These are phyloP conservation scores for Termitomyces sp. DNA, from an alignment of 768 basidiomycete species.

Conservation along the genomic window DNA sequence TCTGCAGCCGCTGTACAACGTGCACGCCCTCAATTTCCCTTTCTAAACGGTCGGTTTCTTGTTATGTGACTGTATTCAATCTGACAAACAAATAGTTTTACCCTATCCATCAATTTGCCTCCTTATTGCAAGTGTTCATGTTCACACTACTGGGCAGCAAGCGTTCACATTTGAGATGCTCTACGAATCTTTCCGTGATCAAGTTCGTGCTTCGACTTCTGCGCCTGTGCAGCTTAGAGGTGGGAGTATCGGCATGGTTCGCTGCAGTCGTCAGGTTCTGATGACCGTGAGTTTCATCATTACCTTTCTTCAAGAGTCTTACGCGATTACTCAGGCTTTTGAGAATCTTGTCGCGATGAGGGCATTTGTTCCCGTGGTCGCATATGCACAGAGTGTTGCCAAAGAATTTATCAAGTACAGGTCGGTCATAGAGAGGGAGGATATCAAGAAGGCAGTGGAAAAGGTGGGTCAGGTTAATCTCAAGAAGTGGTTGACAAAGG, in stretches of 20 bases:
- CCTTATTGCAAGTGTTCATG: constrained; percentile 80
- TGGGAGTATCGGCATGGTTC: constrained; percentile 69
- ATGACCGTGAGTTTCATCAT: constrained; percentile 43
- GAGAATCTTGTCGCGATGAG: constrained; percentile 54
- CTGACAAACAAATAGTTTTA: constrained; percentile 38
- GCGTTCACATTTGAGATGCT: constrained; percentile 91
- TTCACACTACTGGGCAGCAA: constrained; percentile 68
- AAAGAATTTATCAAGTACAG: constrained; percentile 76
- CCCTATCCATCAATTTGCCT: constrained; percentile 79
- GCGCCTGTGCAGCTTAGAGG: constrained; percentile 74
- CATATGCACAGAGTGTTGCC: constrained; percentile 42
- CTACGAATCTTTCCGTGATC: constrained; percentile 69
- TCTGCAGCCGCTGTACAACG: constrained; percentile 47
- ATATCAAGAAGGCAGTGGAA: constrained; percentile 64
- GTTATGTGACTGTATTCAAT: not conserved
- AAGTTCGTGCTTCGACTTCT: constrained; percentile 63
- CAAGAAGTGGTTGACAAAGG: constrained; percentile 73
- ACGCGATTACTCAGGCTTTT: constrained; percentile 52
- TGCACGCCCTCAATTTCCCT: constrained; percentile 44
- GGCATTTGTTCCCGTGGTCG: constrained; percentile 49
- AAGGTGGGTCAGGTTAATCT: constrained; percentile 61
- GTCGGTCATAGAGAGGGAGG: constrained; percentile 54
- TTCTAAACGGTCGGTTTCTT: constrained; percentile 43
- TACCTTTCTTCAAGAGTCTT: not conserved
- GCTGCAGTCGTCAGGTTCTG: constrained; percentile 58